Base-by-base conservation (phyloP, 768 basidiomycete species). In the Pleurotus tuoliensis region DNA sequence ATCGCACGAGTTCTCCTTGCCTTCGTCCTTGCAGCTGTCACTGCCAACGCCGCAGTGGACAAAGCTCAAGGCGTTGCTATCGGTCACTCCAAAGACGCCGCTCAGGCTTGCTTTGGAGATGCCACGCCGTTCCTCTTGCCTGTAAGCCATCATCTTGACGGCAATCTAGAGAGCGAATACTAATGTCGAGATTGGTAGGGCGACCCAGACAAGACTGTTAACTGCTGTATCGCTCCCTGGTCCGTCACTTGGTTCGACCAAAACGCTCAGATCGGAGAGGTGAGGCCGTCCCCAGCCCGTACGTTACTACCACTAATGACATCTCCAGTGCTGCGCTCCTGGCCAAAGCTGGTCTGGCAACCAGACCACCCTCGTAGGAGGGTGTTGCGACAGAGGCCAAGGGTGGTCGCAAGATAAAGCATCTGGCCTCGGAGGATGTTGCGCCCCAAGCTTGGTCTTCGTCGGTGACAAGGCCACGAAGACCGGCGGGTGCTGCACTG, bases 381-480 rank as follows among this genome's bases (percentile, higher is more conserved):
- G 51, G 4, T 53, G 51, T n/a, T 53, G 51, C 18, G 24, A 16
- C 22, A n/a, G 38, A 4, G 39, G 39, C 12, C 51, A 53, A 41
- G n/a, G 3, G 0, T 53, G 51, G 51, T 53, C 51, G 6, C 51
- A 53, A n/a, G 51, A 53, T 38, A 53, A 20, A 7, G 51, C 51
- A 3, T 53, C 51, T 11, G 51, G 51, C 22, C 51, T 53, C 22
- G 51, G 51, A 7, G 51, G 51, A 8, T 53, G 51, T 15, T 53
- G 51, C 39, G 34, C 51, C n/a, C 16, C 51, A 11, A 38, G 51
- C 20, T 20, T 41, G 22, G 18, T 38, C 5, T 53, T 53, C 39
- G 38, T 37, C 18, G 51, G 51, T 11, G 51, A 53, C 39, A 53
- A 53, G 24, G 39, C 51, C n/a, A 38, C 51, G n/a, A 53, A 53